Evolutionary conservation across 306 rosid genomes (phyloP).

Genomic region (Cyclanthera cordifolia): DNA sequence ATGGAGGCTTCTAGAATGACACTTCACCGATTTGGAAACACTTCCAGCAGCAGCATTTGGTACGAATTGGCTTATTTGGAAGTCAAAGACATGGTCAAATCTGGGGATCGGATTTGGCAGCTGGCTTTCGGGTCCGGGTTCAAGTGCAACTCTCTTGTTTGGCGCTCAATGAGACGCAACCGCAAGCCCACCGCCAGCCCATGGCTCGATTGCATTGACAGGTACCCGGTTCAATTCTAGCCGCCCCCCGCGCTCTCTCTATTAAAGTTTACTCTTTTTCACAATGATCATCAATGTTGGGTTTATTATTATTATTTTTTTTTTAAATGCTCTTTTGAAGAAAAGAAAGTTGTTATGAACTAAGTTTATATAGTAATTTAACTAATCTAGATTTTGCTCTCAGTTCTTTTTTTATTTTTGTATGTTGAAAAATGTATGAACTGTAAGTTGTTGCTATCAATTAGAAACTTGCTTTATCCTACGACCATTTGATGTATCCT

Average conservation of each 20-base stretch:
- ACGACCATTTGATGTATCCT: background rate
- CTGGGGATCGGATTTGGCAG: conserved; percentile 90
- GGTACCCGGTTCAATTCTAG: conserved; percentile 36
- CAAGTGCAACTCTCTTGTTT: conserved; percentile 81
- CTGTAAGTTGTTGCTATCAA: background rate
- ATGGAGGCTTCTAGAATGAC: conserved; percentile 88
- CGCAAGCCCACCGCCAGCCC: conserved; percentile 52
- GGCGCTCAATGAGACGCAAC: conserved; percentile 56
- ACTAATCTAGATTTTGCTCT: background rate
- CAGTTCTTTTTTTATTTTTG: no score
- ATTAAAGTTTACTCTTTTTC: background rate
- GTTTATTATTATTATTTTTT: no score
- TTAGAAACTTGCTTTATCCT: background rate
- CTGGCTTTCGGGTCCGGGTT: conserved; percentile 91
- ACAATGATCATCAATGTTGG: background rate
- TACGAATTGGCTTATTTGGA: conserved; percentile 87
- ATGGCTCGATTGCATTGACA: conserved; percentile 71
- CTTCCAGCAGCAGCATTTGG: conserved; percentile 95
- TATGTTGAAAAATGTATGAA: no score
- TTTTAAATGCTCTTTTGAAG: background rate
- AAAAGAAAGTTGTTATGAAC: background rate
- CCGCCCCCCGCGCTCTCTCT: background rate
- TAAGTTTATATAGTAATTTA: background rate
- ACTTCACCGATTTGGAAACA: conserved; percentile 78
- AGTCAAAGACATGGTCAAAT: conserved; percentile 59